These are phyloP conservation scores for Arthromyces matolae DNA, from an alignment of 768 basidiomycete species.

Conservation along the genomic window DNA sequence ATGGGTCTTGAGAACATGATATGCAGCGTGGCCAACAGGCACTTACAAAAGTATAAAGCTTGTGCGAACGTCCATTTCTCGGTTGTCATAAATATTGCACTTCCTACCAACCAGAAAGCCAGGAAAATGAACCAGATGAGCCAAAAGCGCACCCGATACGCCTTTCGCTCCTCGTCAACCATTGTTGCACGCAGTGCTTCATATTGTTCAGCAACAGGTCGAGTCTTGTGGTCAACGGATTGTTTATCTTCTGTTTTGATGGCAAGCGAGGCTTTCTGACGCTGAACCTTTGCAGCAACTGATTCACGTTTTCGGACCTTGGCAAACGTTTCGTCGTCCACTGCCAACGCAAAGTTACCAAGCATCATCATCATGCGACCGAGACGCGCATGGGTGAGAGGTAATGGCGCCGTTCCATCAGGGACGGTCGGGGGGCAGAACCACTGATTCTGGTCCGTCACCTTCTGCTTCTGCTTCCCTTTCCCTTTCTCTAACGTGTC, in stretches of 20 bases:
- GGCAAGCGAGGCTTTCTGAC: not conserved
- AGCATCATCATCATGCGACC: slow-evolving; percentile 56
- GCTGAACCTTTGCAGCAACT: not conserved
- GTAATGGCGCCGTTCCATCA: slow-evolving; percentile 14
- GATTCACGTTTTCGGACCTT: slow-evolving; percentile 9
- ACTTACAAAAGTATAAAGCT: slow-evolving; percentile 71
- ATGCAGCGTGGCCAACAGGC: not conserved
- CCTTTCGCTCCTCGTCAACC: slow-evolving; percentile 46
- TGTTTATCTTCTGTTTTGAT: not conserved
- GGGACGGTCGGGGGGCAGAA: slow-evolving; percentile 7
- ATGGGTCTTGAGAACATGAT: not conserved
- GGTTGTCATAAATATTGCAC: slow-evolving; percentile 62
- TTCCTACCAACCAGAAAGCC: slow-evolving; percentile 79
- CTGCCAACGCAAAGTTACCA: slow-evolving; percentile 46
- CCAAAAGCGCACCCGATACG: slow-evolving; percentile 52
- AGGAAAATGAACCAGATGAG: slow-evolving; percentile 62
- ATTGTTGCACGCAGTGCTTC: slow-evolving; percentile 27
- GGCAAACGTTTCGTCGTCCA: slow-evolving; percentile 19
- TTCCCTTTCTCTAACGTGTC: not conserved
- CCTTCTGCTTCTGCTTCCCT: slow-evolving; percentile 1
- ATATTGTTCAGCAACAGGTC: slow-evolving; percentile 25
- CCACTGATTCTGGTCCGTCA: not conserved
- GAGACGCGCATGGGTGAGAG: slow-evolving; percentile 54
- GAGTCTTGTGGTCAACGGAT: not conserved
- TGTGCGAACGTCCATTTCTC: slow-evolving; percentile 65